A percentile compares a stretch with the other conserved stretches of the same genome.
Conservation (phyloP, 345 rosid species). For the Syzygium jambos region DNA sequence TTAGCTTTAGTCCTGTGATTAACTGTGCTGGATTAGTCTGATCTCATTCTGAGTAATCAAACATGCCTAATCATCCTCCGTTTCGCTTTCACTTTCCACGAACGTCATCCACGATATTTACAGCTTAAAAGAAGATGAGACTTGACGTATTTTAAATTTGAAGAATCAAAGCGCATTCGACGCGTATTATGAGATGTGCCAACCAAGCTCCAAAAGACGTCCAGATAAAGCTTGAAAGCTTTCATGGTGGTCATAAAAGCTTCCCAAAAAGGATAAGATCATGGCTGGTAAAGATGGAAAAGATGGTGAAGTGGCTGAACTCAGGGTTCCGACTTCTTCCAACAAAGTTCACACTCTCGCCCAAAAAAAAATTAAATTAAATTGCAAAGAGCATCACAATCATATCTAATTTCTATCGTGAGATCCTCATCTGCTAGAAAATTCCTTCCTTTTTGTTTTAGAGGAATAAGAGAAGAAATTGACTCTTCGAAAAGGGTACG, state of each 20-base stretch:
- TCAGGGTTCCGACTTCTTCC: not conserved
- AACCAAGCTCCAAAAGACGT: not conserved
- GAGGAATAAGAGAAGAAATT: not conserved
- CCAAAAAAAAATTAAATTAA: not conserved
- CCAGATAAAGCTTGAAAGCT: not conserved
- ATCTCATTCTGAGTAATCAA: not conserved
- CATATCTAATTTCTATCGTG: not conserved
- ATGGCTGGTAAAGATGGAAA: not conserved
- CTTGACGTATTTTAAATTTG: not conserved
- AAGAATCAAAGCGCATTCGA: not conserved
- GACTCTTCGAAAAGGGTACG: not conserved
- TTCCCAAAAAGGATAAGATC: not conserved
- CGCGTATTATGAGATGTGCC: not conserved
- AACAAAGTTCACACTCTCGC: not conserved
- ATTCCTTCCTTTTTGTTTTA: not conserved
- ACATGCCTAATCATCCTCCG: not conserved
- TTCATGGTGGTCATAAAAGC: not conserved
- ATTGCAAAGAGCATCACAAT: not conserved
- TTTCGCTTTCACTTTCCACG: not conserved
- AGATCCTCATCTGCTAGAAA: not conserved
- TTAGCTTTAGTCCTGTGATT: not conserved
- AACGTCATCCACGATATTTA: not conserved
- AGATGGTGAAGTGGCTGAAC: not conserved
- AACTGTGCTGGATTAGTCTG: not conserved
- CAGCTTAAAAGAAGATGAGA: not conserved